phyloP scores from a whole-genome alignment of 306 rosid genomes.

The Luffa aegyptiaca region DNA sequence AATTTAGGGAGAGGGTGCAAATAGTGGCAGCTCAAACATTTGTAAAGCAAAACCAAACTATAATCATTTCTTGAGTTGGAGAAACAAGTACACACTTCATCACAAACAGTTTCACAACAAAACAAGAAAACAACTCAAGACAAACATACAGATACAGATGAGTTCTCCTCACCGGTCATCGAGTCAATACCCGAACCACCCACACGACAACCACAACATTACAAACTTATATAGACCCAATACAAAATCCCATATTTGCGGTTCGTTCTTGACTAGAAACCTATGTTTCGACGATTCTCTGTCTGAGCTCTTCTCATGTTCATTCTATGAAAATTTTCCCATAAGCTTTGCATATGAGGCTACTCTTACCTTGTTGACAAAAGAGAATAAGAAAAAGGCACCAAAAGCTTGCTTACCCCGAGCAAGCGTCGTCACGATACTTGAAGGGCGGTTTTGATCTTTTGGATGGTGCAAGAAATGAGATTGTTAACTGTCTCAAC shows the following conservation, averaged over 20 bases:
- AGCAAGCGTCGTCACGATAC: conserved; percentile 16
- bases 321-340: conserved; percentile 10
- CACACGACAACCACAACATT: neutral
- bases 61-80: neutral
- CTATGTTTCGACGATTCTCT: conserved; percentile 22
- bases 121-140: neutral
- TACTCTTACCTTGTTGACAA: neutral
- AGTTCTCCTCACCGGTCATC: conserved; percentile 15
- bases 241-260: conserved; percentile 18
- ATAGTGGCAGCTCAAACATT: neutral
- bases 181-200: conserved; percentile 96
- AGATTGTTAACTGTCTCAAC: conserved; percentile 46
- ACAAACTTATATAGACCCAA: neutral
- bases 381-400: neutral
- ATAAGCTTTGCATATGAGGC: neutral
- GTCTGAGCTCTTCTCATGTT: neutral
- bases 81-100: neutral
- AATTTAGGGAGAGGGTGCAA: neutral
- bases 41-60: neutral
- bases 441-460: conserved; percentile 51
- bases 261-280: conserved; percentile 97
- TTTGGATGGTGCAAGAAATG: conserved; percentile 50
- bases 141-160: neutral
- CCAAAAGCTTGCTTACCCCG: neutral
- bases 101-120: neutral